Evolutionary conservation across 805 yeast species (phyloP).

Genomic region (Clavispora carvajalis): DNA sequence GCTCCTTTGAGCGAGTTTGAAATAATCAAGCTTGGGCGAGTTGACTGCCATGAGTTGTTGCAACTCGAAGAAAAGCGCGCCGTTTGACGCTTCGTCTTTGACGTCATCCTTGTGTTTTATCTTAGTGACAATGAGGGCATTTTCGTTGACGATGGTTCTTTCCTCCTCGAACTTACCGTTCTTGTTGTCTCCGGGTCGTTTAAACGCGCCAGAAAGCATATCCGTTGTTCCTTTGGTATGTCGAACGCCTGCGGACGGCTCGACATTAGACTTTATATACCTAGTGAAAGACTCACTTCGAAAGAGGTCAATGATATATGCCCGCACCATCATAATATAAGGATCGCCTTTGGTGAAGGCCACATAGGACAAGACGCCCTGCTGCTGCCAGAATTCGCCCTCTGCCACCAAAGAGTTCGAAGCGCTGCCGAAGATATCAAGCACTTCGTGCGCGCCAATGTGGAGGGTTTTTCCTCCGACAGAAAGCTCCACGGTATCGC

Average conservation of each 20-base stretch:
- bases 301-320: conserved; percentile 29
- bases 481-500: conserved; percentile 20
- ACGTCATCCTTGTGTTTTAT: conserved; percentile 12
- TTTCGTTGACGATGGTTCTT: conserved; percentile 15
- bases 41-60: conserved; percentile 19
- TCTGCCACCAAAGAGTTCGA: conserved; percentile 31
- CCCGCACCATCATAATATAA: conserved; percentile 31
- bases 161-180: background rate
- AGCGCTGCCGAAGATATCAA: conserved; percentile 30
- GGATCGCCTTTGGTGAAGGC: conserved; percentile 39
- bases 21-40: conserved; percentile 21
- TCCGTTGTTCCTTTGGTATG: background rate
- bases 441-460: conserved; percentile 29
- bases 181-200: background rate
- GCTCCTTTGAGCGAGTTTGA: conserved; percentile 22
- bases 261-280: conserved; percentile 18
- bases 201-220: background rate
- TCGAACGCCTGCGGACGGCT: background rate
- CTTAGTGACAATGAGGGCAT: conserved; percentile 24
- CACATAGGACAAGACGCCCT: conserved; percentile 35
- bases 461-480: conserved; percentile 32
- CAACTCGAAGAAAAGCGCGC: conserved; percentile 24
- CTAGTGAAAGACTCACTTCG: conserved; percentile 30
- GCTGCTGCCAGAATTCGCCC: conserved; percentile 35
- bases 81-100: conserved; percentile 15